Evolutionary conservation across 2,329 filamentous ascomycete species (phyloP).

Genomic region (Atkinsonella hypoxylon): DNA sequence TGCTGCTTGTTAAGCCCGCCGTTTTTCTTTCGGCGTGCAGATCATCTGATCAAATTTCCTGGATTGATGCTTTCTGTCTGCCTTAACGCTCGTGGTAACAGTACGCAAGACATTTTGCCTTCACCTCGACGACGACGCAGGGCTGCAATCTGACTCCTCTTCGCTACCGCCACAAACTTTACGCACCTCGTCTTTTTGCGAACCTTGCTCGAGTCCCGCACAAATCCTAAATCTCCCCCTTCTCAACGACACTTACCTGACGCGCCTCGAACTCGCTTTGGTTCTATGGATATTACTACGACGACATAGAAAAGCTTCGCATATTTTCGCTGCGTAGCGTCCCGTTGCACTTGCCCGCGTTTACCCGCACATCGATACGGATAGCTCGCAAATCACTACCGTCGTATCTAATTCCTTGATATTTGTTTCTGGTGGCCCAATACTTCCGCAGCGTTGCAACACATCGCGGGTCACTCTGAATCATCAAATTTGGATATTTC

Average conservation of each 20-base stretch:
- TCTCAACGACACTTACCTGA: background rate
- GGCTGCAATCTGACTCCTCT: background rate
- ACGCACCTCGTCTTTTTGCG: background rate
- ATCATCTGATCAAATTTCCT: background rate
- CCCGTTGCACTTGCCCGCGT: background rate
- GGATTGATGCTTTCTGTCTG: background rate
- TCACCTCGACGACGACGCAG: background rate
- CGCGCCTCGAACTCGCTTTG: background rate
- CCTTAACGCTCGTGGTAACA: background rate
- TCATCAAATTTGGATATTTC: background rate
- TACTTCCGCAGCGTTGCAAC: background rate
- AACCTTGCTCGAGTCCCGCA: background rate
- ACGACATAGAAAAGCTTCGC: background rate
- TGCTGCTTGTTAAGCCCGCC: background rate
- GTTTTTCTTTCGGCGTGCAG: background rate
- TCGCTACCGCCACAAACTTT: conserved; percentile 1
- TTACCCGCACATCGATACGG: background rate
- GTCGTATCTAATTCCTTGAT: no score
- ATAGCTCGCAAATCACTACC: no score
- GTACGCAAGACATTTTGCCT: background rate
- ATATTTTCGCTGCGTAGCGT: no score
- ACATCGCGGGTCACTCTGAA: background rate
- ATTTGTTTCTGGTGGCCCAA: background rate
- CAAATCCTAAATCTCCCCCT: background rate
- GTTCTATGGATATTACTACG: background rate